phyloP scores from a whole-genome alignment of 2,329 filamentous ascomycete genomes.

The Pyrenophora seminiperda region DNA sequence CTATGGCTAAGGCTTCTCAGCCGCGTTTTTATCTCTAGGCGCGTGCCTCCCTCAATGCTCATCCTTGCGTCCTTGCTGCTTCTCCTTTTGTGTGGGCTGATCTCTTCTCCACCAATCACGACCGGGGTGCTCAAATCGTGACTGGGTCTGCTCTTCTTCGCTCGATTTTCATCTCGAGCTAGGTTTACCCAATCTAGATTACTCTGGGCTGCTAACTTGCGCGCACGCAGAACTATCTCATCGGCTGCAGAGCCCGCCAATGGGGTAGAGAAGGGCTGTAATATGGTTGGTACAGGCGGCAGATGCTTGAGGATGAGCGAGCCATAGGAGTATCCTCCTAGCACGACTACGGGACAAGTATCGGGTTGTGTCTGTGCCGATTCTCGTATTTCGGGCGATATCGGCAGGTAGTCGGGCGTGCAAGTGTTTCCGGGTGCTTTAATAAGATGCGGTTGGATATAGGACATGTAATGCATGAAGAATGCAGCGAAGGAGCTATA shows the following conservation, averaged over 20 bases:
- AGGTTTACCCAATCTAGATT: constrained; percentile 52
- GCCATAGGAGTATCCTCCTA: constrained; percentile 90
- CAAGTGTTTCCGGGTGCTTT: constrained; percentile 16
- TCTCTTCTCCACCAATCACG: constrained; percentile 56
- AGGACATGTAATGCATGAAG: constrained; percentile 72
- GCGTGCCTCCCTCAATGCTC: constrained; percentile 39
- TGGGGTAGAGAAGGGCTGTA: constrained; percentile 63
- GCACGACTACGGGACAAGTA: constrained; percentile 53
- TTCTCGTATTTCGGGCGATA: constrained; percentile 1
- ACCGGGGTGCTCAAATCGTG: constrained; percentile 35
- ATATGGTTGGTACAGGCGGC: constrained; percentile 62
- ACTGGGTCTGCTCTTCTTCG: constrained; percentile 34
- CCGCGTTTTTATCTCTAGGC: constrained; percentile 42
- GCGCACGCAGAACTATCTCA: constrained; percentile 73
- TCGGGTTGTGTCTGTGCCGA: not conserved
- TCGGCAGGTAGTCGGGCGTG: constrained; percentile 19
- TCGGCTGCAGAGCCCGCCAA: constrained; percentile 62
- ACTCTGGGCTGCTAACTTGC: constrained; percentile 69
- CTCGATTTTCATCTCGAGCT: constrained; percentile 30
- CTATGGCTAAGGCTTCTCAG: constrained; percentile 39
- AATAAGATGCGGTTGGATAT: constrained; percentile 49
- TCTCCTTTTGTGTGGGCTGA: constrained; percentile 45
- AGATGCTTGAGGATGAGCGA: constrained; percentile 78
- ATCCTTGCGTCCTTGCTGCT: constrained; percentile 49
- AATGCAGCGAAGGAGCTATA: constrained; percentile 85